Conservation (phyloP, 768 basidiomycete species). For the Leucogyrophana mollusca region DNA sequence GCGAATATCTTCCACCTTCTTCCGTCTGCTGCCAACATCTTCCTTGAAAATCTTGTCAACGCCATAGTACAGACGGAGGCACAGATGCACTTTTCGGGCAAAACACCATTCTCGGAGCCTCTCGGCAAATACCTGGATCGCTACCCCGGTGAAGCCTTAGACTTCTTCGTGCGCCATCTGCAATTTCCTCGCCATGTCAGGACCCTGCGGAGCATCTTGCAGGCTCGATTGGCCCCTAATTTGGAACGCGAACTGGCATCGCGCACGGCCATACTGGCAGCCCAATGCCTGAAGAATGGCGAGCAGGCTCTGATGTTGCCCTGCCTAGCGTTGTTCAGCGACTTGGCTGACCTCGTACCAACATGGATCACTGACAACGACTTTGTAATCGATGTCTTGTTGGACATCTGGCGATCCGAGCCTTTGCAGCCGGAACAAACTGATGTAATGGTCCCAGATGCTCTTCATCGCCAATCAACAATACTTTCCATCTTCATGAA, state of each 20-base stretch:
- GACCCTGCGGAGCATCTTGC: constrained; percentile 81
- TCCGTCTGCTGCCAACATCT: constrained; percentile 90
- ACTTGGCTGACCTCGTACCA: constrained; percentile 66
- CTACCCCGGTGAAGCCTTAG: constrained; percentile 81
- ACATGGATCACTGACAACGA: constrained; percentile 70
- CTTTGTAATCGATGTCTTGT: constrained; percentile 66
- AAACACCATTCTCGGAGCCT: constrained; percentile 91
- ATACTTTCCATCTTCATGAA: constrained; percentile 78
- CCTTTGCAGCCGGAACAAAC: constrained; percentile 43
- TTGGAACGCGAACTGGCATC: constrained; percentile 67
- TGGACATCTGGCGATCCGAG: constrained; percentile 69
- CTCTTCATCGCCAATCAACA: constrained; percentile 58
- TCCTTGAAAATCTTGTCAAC: constrained; percentile 84
- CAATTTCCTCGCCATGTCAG: constrained; percentile 75
- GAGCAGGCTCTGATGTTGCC: constrained; percentile 58
- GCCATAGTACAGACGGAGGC: constrained; percentile 90
- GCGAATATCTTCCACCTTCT: constrained; percentile 97
- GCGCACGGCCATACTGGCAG: constrained; percentile 52
- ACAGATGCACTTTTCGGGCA: constrained; percentile 84
- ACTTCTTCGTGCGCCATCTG: constrained; percentile 82
- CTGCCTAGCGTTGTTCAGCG: constrained; percentile 73
- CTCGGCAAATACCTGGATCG: constrained; percentile 89
- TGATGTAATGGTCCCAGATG: constrained; percentile 44
- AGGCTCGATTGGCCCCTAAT: constrained; percentile 75
- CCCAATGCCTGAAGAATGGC: constrained; percentile 47